These are phyloP conservation scores for Articulospora tetracladia DNA, from an alignment of 495 filamentous ascomycete species.

Conservation along the genomic window DNA sequence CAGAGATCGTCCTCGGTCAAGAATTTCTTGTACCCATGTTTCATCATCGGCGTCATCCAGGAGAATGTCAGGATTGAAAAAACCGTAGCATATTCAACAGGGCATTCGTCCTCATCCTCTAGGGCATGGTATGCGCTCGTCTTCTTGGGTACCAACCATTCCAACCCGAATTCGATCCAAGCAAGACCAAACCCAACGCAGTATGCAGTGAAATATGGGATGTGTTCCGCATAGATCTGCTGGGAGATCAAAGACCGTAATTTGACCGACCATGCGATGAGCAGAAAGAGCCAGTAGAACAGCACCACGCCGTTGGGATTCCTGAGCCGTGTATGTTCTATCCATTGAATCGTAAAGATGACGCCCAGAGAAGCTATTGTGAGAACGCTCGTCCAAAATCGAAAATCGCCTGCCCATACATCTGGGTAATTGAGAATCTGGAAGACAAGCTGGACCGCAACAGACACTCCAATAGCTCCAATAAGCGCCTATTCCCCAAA, in stretches of 20 bases:
- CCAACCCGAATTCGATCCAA: conserved; percentile 70
- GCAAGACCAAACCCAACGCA: conserved; percentile 71
- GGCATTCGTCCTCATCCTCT: conserved; percentile 87
- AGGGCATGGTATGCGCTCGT: conserved; percentile 77
- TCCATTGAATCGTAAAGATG: conserved; percentile 83
- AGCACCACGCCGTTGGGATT: conserved; percentile 91
- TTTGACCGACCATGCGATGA: conserved; percentile 79
- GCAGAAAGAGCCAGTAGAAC: conserved; percentile 92
- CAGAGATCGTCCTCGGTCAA: conserved; percentile 96
- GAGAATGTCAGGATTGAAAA: conserved; percentile 93
- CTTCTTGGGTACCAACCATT: conserved; percentile 91
- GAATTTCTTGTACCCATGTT: conserved; percentile 84
- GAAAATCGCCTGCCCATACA: conserved; percentile 77
- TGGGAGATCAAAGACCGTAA: conserved; percentile 83
- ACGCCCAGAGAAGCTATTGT: conserved; percentile 75
- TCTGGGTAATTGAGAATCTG: conserved; percentile 69
- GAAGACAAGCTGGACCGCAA: conserved; percentile 68
- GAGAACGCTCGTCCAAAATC: conserved; percentile 82
- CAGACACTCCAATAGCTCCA: conserved; percentile 60
- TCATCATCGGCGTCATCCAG: conserved; percentile 99
- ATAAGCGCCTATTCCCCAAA: conserved; percentile 55
- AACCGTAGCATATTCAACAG: conserved; percentile 88
- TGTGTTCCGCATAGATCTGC: conserved; percentile 56
- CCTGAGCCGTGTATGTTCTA: conserved; percentile 84
- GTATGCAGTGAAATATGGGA: conserved; percentile 78